These are phyloP conservation scores for Boletus tomentosulus DNA, from an alignment of 768 basidiomycete species.

Conservation along the genomic window DNA sequence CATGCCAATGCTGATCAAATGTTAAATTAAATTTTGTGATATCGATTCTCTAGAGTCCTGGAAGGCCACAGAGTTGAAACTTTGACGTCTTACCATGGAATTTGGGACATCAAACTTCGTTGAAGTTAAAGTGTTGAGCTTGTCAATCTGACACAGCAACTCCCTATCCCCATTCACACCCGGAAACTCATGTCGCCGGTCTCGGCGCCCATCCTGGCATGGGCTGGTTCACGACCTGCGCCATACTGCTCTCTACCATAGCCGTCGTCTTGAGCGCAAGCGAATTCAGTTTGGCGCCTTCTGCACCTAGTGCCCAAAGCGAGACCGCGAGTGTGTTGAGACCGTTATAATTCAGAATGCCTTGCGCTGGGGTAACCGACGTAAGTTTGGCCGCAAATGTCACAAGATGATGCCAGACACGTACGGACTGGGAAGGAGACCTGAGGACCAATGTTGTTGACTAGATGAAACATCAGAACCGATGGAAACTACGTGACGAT, in stretches of 20 bases:
- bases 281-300: constrained; percentile 41
- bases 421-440: constrained; percentile 25
- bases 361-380: constrained; percentile 37
- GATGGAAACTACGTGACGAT: no score
- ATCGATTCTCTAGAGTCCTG: no score
- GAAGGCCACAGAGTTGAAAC: background rate
- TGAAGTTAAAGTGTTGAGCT: background rate
- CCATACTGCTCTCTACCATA: constrained; percentile 23
- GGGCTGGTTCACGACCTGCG: constrained; percentile 22
- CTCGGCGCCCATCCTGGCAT: constrained; percentile 24
- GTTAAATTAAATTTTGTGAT: no score
- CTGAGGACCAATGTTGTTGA: constrained; percentile 25
- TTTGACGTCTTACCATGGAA: background rate
- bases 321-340: constrained; percentile 46
- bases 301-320: constrained; percentile 40
- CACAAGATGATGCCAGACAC: background rate
- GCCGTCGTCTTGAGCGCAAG: constrained; percentile 37
- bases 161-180: background rate
- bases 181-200: constrained; percentile 8
- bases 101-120: background rate
- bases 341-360: constrained; percentile 47
- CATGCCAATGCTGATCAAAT: no score
- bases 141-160: background rate
- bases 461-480: constrained; percentile 4
- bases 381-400: background rate